Base-by-base conservation (phyloP, 352 stramenopile genomes). In the Phytophthora litchii region DNA sequence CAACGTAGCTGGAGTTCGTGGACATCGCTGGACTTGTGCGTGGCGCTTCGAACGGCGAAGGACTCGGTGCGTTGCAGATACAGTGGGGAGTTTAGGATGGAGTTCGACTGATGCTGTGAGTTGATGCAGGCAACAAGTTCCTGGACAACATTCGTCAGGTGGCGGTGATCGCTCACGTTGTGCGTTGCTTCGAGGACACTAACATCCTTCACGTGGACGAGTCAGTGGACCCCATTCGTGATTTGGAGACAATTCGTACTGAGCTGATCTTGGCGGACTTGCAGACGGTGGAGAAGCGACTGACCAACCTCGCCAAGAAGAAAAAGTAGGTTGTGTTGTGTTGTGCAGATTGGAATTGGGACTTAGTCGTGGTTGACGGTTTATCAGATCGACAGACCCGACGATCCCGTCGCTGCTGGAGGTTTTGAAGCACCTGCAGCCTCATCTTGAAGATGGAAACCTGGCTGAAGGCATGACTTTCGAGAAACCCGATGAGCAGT, bases 191-290 rank as follows among this genome's bases (percentile, higher is more conserved):
- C 63, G 93, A 99, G 50, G 91, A 99, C 76, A 91, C 96, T 16
- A 96, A 99, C 79, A 97, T 99, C 49, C 90, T 99, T 54, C 94
- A 98, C 75, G 97, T 99, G 16, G 95, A 99, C 66, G 95, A 95
- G 32, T 90, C 66, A 2, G 91, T 99, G 11, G 91, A 99, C 74
- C 96, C 97, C 6, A 70, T 99, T 21, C 77, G 96, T n/a, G 97
- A 99, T 74, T 81, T 98, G 1, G 94, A 99, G 17, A 92, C 98
- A n/a, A 99, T 99, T 62, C 97, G 98, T 60, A 86, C 97, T 1
- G 97, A 99, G 72, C 78, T 99, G 19, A 91, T 97, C 23, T 83
- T 99, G 54, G 89, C 95, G 1, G 85, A 94, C 50, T 65, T 94
- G 52, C 78, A 94, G 57, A 89, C 78, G 4, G 85, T 94, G 19